Evolutionary conservation across 352 stramenopile genomes (phyloP), one percentile per base, ranked within the genome.

Genomic region (Poterioochromonas sp.): DNA sequence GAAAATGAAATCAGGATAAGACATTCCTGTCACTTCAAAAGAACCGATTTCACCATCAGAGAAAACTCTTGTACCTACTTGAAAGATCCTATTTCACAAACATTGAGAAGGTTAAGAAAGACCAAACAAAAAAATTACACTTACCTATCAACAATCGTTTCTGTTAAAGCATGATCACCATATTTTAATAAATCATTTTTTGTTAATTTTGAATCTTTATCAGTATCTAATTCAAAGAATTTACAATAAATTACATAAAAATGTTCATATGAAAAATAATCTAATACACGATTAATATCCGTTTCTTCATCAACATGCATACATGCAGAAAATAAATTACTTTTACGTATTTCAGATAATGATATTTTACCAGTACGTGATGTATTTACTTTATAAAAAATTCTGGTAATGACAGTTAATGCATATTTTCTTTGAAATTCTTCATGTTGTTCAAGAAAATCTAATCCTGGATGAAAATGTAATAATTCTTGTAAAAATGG

Each of bases 401-500:
- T 96, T 65, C 92, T 84, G 51, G 93, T 90, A 54, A 93, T 95
- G 44, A 98, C 94, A 0, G 95, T 99, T 80, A 97, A 89, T 12
- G 94, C 94, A 85, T 99, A 99, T 89, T 99, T 99, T 81, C 98
- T 93, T 86, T 99, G 95, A 86, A 99, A 99, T 82, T 99, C 95
- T n/a, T 92, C 90, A 77, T 97, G 97, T 65, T 92, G 92, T 53
- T 92, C 91, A 43, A 98, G 86, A 83, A 98, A 99, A 79, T 98
- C 93, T 39, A 98, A 85, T 51, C 95, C 95, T 18, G 88, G 89
- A 83, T 93, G 88, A 82, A 89, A 89, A 64, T 85, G 84, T 63
- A 93, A 83, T 40, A 92, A 82, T 79, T 86, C 94, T 82, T 97
- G 92, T 79, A 98, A 91, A 81, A 97, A 98, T 11, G 94, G 94